A percentile compares a stretch with the other conserved stretches of the same genome.
Evolutionary conservation across 768 basidiomycete genomes (phyloP).

Genomic region (Hericium rajendrae): DNA sequence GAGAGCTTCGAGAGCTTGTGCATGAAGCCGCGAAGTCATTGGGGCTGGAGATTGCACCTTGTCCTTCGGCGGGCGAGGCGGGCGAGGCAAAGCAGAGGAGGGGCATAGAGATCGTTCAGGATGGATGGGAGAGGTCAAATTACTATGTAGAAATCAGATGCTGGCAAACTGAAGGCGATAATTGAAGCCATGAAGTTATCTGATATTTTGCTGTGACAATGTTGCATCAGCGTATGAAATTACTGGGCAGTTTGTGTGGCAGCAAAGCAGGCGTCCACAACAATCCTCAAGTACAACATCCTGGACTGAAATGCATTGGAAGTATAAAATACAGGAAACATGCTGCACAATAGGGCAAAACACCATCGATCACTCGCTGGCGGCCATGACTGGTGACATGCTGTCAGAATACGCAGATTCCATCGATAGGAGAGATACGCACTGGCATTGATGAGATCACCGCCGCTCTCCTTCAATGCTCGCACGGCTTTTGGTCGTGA

Average conservation of each 20-base stretch:
- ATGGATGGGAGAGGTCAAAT: conserved; percentile 85
- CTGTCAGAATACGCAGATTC: background rate
- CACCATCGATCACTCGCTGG: conserved; percentile 60
- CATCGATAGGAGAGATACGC: conserved; percentile 27
- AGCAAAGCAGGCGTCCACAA: background rate
- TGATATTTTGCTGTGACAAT: no score
- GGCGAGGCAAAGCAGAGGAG: conserved; percentile 9
- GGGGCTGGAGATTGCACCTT: conserved; percentile 40
- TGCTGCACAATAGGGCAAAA: conserved; percentile 22
- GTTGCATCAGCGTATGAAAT: no score
- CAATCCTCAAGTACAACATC: background rate
- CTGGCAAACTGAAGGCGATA: conserved; percentile 32
- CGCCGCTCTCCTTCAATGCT: conserved; percentile 83
- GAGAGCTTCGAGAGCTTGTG: conserved; percentile 63
- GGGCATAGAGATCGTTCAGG: conserved; percentile 60
- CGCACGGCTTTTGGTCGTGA: conserved; percentile 87
- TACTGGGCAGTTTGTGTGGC: no score
- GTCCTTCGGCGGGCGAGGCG: conserved; percentile 3
- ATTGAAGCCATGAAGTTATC: background rate
- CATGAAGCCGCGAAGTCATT: conserved; percentile 50
- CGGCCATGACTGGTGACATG: conserved; percentile 67
- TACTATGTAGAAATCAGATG: conserved; percentile 71
- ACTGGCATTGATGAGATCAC: conserved; percentile 97
- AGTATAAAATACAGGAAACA: conserved; percentile 16
- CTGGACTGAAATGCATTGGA: background rate